Evolutionary conservation across 495 filamentous ascomycete species (phyloP).

Genomic region (Cryomyces antarcticus): DNA sequence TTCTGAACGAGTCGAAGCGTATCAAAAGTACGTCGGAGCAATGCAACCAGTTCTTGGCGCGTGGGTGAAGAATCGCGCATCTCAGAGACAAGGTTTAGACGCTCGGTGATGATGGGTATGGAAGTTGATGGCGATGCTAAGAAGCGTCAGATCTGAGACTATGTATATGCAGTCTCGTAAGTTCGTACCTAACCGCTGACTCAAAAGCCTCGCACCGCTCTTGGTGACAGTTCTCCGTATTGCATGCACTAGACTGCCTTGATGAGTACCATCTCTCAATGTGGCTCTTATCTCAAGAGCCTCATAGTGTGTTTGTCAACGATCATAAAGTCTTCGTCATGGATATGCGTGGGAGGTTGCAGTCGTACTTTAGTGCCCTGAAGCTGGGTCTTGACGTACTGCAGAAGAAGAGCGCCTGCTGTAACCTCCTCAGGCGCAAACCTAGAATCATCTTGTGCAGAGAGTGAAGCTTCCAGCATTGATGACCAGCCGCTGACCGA

Average conservation of each 20-base stretch:
- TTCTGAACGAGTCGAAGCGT: constrained; percentile 80
- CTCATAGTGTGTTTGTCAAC: constrained; percentile 85
- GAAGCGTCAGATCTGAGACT: neutral
- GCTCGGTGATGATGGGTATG: constrained; percentile 51
- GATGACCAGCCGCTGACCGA: constrained; percentile 46
- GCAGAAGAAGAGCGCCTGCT: constrained; percentile 56
- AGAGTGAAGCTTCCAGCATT: constrained; percentile 51
- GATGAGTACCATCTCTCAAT: constrained; percentile 46
- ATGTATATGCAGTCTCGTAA: neutral
- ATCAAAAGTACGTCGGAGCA: constrained; percentile 66
- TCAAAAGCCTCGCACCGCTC: constrained; percentile 66
- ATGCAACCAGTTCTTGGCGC: constrained; percentile 39
- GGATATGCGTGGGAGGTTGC: constrained; percentile 56
- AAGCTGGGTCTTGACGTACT: constrained; percentile 63
- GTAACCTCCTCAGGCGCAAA: constrained; percentile 33
- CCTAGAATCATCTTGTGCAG: constrained; percentile 16
- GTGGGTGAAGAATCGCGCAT: constrained; percentile 43
- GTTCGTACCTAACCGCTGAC: constrained; percentile 54
- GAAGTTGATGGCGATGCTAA: constrained; percentile 67
- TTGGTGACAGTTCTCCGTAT: constrained; percentile 79
- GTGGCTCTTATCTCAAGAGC: constrained; percentile 79
- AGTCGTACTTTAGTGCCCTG: constrained; percentile 66
- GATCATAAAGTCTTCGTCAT: constrained; percentile 54
- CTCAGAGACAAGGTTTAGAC: constrained; percentile 62
- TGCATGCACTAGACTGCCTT: constrained; percentile 73